These are phyloP conservation scores for Sisymbrium irio DNA, from an alignment of 345 rosid species.

Conservation along the genomic window DNA sequence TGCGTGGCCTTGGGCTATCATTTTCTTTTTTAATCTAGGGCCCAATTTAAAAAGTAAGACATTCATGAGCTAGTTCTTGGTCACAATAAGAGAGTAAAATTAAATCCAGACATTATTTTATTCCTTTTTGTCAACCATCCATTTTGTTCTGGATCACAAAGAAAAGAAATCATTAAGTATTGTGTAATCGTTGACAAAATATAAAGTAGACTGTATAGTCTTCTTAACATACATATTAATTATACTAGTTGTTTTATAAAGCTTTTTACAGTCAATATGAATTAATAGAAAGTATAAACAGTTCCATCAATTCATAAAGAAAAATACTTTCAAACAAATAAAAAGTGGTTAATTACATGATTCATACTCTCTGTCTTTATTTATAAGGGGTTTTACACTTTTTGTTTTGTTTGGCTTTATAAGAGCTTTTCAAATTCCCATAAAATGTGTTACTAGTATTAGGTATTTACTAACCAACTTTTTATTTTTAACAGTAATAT, in stretches of 20 bases:
- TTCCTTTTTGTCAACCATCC: not conserved
- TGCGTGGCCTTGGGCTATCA: not conserved
- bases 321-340: not conserved
- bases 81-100: not conserved
- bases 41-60: not conserved
- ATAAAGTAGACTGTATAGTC: not conserved
- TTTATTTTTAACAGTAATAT: too few species aligned
- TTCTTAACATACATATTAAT: not conserved
- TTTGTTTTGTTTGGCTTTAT: too few species aligned
- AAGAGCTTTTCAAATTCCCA: too few species aligned
- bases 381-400: too few species aligned
- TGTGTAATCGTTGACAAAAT: constrained; percentile 3
- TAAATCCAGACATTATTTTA: too few species aligned
- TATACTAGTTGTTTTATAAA: not conserved
- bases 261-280: not conserved
- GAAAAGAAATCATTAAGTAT: too few species aligned
- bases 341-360: not conserved
- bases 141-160: not conserved
- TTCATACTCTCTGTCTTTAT: too few species aligned
- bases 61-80: not conserved
- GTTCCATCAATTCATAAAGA: too few species aligned
- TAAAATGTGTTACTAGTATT: too few species aligned
- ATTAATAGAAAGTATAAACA: not conserved
- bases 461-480: too few species aligned
- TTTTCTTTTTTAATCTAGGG: not conserved